Evolutionary conservation across 2,329 filamentous ascomycete genomes (phyloP).

Genomic region (Pyricularia sp.): DNA sequence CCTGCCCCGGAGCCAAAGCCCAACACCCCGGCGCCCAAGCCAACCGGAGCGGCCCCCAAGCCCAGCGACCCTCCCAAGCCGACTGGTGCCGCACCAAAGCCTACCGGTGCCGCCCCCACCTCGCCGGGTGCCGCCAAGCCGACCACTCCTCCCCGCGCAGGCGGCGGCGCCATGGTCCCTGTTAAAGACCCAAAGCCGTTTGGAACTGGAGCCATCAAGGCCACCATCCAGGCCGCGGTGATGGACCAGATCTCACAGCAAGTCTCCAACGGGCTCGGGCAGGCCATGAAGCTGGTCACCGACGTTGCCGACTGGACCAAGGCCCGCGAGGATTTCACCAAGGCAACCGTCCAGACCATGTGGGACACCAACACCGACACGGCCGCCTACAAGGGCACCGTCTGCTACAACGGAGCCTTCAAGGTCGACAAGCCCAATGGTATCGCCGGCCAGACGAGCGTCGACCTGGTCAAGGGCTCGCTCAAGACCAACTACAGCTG

Average conservation of each 20-base stretch:
- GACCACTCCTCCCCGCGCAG: background rate
- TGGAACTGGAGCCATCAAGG: background rate
- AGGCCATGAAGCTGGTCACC: background rate
- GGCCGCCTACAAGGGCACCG: background rate
- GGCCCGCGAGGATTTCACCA: background rate
- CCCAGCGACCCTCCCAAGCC: background rate
- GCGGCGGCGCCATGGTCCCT: background rate
- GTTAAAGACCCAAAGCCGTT: background rate
- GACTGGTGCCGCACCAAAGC: background rate
- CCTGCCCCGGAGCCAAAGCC: too few species aligned
- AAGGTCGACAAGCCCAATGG: background rate
- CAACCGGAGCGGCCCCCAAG: too few species aligned
- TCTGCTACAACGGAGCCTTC: background rate
- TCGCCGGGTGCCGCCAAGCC: background rate
- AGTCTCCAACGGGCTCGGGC: background rate
- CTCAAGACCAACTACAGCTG: constrained; percentile 1
- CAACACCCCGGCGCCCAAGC: background rate
- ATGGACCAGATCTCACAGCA: background rate
- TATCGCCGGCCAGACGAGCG: background rate
- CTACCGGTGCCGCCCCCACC: background rate
- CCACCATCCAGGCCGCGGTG: background rate
- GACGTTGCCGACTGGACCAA: background rate
- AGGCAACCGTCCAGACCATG: background rate
- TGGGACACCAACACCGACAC: background rate
- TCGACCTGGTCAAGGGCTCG: background rate